phyloP scores from a whole-genome alignment of 2,329 filamentous ascomycete species.

The Davidsoniella virescens region DNA sequence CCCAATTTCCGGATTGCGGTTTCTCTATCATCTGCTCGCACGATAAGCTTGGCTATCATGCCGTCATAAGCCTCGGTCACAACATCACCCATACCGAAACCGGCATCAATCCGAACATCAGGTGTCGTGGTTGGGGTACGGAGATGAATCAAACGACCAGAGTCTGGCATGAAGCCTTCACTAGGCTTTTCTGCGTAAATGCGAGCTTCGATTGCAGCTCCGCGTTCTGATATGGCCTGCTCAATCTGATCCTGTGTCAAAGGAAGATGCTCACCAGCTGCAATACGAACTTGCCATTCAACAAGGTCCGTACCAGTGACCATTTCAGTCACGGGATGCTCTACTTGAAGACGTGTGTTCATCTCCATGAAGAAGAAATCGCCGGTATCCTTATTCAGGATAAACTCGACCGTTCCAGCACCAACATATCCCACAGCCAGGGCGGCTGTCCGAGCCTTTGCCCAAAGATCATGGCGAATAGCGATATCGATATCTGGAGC shows the following conservation, averaged over 20 bases:
- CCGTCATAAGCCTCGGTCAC: constrained; percentile 93
- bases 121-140: constrained; percentile 51
- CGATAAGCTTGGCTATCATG: constrained; percentile 97
- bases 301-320: constrained; percentile 62
- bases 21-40: constrained; percentile 61
- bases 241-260: constrained; percentile 50
- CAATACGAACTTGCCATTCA: constrained; percentile 82
- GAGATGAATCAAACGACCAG: constrained; percentile 72
- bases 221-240: constrained; percentile 53
- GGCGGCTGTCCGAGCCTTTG: constrained; percentile 47
- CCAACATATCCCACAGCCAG: constrained; percentile 75
- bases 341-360: constrained; percentile 83
- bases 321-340: constrained; percentile 77
- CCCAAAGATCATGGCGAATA: constrained; percentile 46
- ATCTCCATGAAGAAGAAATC: constrained; percentile 74
- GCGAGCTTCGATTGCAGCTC: constrained; percentile 84
- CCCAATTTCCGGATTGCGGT: constrained; percentile 71
- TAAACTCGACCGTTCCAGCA: constrained; percentile 79
- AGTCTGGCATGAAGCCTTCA: constrained; percentile 85
- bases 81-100: constrained; percentile 79
- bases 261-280: constrained; percentile 39
- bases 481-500: constrained; percentile 49
- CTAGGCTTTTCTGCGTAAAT: constrained; percentile 95
- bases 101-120: constrained; percentile 79
- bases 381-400: constrained; percentile 67